phyloP scores from a whole-genome alignment of 768 basidiomycete species.

The Mycena olivaceomarginata region DNA sequence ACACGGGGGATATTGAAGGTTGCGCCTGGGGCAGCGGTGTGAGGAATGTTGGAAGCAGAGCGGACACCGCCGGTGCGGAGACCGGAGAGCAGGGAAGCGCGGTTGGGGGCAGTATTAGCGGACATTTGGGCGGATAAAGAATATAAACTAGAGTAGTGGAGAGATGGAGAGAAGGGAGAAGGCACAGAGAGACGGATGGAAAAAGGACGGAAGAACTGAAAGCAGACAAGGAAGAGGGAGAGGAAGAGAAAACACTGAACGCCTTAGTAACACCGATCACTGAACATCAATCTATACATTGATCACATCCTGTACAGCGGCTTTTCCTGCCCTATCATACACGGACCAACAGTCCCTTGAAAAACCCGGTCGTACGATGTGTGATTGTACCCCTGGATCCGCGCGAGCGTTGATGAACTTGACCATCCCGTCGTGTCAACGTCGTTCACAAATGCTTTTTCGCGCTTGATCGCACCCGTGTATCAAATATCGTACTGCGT shows the following conservation, averaged over 20 bases:
- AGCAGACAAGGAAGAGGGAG: conserved; percentile 13
- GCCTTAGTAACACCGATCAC: background rate
- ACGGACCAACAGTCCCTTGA: background rate
- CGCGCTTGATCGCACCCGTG: conserved; percentile 89
- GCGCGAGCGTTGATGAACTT: background rate
- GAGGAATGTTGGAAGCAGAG: conserved; percentile 74
- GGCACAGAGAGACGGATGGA: conserved; percentile 3
- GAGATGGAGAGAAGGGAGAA: conserved; percentile 13
- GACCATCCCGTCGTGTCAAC: background rate
- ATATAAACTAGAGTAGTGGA: conserved; percentile 31
- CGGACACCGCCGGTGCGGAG: conserved; percentile 95
- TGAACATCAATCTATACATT: conserved; percentile 2
- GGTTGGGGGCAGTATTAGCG: conserved; percentile 59
- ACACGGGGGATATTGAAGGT: conserved; percentile 81
- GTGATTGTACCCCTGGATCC: background rate
- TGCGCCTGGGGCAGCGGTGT: conserved; percentile 76
- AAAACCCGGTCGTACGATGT: conserved; percentile 4
- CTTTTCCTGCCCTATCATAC: background rate
- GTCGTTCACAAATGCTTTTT: conserved; percentile 80
- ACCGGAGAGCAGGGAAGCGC: conserved; percentile 91
- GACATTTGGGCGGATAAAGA: conserved; percentile 41
- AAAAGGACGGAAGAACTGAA: background rate
- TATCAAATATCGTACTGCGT: conserved; percentile 88
- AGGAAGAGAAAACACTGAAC: background rate
- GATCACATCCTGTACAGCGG: background rate